phyloP scores from a whole-genome alignment of 2,329 filamentous ascomycete species.

The Beauveria pseudobassiana region DNA sequence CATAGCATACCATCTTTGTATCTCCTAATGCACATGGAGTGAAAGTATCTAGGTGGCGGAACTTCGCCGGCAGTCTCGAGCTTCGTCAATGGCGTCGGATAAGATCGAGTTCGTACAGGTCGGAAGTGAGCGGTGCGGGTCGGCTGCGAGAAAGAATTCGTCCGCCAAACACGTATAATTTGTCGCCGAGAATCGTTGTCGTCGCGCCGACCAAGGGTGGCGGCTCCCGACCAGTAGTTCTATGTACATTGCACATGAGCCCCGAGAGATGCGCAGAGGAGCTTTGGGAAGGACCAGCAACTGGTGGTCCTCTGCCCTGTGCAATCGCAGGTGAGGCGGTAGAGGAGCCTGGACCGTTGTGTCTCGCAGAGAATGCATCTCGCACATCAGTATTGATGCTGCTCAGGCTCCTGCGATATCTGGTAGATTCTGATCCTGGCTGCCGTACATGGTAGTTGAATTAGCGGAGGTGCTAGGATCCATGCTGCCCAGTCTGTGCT shows the following conservation, averaged over 20 bases:
- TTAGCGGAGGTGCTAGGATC: not conserved
- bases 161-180: conserved; percentile 93
- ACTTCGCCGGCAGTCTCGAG: conserved; percentile 77
- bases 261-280: conserved; percentile 55
- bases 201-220: conserved; percentile 89
- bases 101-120: conserved; percentile 89
- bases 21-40: conserved; percentile 87
- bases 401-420: not conserved
- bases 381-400: conserved; percentile 3
- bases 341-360: conserved; percentile 44
- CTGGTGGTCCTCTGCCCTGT: conserved; percentile 25
- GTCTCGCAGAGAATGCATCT: conserved; percentile 2
- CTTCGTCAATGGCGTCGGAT: conserved; percentile 87
- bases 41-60: conserved; percentile 89
- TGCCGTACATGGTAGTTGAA: conserved; percentile 2
- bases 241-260: conserved; percentile 63
- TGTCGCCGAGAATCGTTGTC: conserved; percentile 90
- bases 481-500: not conserved
- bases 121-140: conserved; percentile 73
- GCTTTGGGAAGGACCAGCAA: conserved; percentile 38
- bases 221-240: conserved; percentile 87
- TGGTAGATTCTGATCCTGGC: conserved; percentile 2
- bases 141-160: conserved; percentile 77
- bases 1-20: conserved; percentile 94
- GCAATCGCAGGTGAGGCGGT: conserved; percentile 47